Percentiles rank a stretch among this genome's conserved stretches.
These are phyloP conservation scores for Terana coerulea DNA, from an alignment of 768 basidiomycete species.

Conservation along the genomic window DNA sequence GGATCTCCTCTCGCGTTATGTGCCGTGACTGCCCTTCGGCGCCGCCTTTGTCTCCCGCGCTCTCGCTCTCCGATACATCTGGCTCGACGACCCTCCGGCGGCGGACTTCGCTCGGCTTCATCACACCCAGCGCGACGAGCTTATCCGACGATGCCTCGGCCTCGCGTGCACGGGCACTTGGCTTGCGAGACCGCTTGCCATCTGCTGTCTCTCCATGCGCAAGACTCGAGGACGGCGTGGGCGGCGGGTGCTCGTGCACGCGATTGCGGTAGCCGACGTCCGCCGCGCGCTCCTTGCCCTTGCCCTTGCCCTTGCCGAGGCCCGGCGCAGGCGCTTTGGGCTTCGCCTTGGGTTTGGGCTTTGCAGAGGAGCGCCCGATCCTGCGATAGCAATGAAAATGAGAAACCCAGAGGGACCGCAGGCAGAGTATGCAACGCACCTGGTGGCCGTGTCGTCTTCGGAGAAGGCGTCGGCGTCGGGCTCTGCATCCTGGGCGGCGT, in stretches of 20 bases:
- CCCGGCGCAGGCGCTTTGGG: not conserved
- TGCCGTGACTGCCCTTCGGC: not conserved
- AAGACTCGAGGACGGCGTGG: not conserved
- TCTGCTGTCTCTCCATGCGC: not conserved
- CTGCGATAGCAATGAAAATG: not conserved
- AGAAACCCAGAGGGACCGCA: not conserved
- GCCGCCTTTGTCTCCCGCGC: too few relatives aligned
- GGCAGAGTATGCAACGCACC: too few relatives aligned
- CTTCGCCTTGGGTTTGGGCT: not conserved
- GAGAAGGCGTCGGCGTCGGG: not conserved
- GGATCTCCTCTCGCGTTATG: not conserved
- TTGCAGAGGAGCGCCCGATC: not conserved
- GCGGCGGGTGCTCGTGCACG: not conserved
- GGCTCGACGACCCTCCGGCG: not conserved
- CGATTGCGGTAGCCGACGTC: not conserved
- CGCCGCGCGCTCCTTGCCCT: constrained; percentile 2
- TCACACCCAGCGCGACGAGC: not conserved
- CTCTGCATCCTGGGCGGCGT: not conserved
- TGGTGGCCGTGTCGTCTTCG: too few relatives aligned
- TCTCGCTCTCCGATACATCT: too few relatives aligned
- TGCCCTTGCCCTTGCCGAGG: not conserved
- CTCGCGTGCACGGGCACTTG: not conserved
- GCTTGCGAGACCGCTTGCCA: not conserved
- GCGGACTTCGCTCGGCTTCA: not conserved
- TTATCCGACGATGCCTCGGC: not conserved